Percentiles rank a stretch among this genome's conserved stretches.
phyloP scores from a whole-genome alignment of 352 stramenopile species.

The Phytophthora gonapodyides region DNA sequence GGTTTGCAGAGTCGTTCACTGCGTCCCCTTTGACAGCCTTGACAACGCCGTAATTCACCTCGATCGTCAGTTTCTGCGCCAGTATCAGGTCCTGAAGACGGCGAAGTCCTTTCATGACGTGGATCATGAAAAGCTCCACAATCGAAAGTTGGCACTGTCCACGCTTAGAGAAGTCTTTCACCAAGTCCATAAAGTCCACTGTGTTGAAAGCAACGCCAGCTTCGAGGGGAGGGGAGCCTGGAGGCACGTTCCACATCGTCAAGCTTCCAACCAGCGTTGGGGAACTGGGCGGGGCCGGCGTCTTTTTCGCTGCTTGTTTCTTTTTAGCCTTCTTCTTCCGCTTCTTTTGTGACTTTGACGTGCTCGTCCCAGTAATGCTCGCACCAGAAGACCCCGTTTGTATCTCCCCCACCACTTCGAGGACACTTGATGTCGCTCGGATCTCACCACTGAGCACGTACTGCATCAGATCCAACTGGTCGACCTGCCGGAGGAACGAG shows the following conservation, averaged over 20 bases:
- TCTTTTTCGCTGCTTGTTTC: background rate
- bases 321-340: constrained; percentile 9
- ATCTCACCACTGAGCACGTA: constrained; percentile 35
- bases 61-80: constrained; percentile 20
- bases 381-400: background rate
- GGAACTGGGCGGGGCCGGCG: background rate
- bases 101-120: constrained; percentile 22
- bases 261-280: background rate
- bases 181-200: constrained; percentile 16
- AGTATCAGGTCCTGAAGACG: constrained; percentile 26
- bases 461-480: constrained; percentile 24
- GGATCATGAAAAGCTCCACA: constrained; percentile 33
- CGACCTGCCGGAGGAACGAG: constrained; percentile 29
- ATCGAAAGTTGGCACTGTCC: constrained; percentile 27
- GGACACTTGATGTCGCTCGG: constrained; percentile 2
- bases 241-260: constrained; percentile 21
- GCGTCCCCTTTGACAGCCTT: constrained; percentile 23
- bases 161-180: constrained; percentile 14
- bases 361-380: background rate
- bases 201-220: constrained; percentile 25
- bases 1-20: constrained; percentile 7
- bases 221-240: constrained; percentile 11
- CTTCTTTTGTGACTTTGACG: constrained; percentile 10
- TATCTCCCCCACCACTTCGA: constrained; percentile 12
- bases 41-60: constrained; percentile 29